Conservation (phyloP, 148 eudicot species). For the Fagopyrum tataricum region DNA sequence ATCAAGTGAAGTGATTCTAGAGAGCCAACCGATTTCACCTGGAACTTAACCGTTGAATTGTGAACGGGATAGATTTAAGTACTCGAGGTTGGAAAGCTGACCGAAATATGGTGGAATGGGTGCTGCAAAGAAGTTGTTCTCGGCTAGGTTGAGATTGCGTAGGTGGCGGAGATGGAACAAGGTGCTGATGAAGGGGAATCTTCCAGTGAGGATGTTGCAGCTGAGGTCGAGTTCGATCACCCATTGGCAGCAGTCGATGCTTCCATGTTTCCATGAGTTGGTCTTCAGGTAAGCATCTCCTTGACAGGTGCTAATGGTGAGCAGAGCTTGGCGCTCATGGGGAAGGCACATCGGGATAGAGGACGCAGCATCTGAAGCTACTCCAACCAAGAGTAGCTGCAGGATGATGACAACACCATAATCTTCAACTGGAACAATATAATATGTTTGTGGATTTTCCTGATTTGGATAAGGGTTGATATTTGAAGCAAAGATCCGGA, state of each 20-base stretch:
- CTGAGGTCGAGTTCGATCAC: constrained; percentile 22
- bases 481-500: too few relatives aligned
- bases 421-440: too few relatives aligned
- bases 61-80: constrained; percentile 15
- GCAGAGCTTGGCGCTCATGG: neutral
- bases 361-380: neutral
- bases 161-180: constrained; percentile 15
- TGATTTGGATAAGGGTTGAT: too few relatives aligned
- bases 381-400: too few relatives aligned
- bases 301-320: neutral
- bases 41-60: constrained; percentile 14
- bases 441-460: too few relatives aligned
- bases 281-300: constrained; percentile 4
- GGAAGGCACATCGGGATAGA: neutral
- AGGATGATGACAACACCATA: too few relatives aligned
- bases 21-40: constrained; percentile 6
- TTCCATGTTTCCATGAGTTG: constrained; percentile 10
- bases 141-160: constrained; percentile 13
- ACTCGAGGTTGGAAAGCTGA: constrained; percentile 1
- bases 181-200: constrained; percentile 15
- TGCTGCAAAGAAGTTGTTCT: neutral
- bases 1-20: constrained; percentile 12
- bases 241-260: constrained; percentile 5
- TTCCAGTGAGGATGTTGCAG: constrained; percentile 15
- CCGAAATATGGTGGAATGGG: neutral